These are phyloP conservation scores for Fusarium scirpi DNA, from an alignment of 2,329 filamentous ascomycete genomes.

Conservation along the genomic window DNA sequence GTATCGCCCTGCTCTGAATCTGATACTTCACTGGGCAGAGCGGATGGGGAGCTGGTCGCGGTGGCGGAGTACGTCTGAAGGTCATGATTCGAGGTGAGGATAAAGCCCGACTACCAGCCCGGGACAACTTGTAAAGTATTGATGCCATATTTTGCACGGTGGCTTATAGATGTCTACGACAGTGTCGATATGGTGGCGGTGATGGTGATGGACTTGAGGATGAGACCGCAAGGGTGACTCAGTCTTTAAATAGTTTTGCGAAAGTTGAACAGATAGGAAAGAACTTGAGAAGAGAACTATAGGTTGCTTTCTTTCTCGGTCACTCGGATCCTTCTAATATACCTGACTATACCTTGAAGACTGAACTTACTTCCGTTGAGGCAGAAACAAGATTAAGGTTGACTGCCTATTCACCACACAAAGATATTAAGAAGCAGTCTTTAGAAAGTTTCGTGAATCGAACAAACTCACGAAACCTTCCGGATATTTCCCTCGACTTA, in stretches of 20 bases:
- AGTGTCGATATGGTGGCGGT: not conserved
- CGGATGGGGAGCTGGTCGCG: not conserved
- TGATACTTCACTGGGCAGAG: not conserved
- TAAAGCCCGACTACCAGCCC: not conserved
- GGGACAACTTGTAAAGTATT: not conserved
- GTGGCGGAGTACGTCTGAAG: not conserved
- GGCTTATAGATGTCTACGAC: not conserved
- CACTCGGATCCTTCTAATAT: not conserved
- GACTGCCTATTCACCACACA: not conserved
- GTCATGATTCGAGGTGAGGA: too few species aligned
- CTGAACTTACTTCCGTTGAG: not conserved
- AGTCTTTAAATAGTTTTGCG: not conserved
- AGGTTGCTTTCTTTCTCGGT: not conserved
- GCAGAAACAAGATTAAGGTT: not conserved
- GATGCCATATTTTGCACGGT: not conserved
- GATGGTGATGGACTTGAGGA: not conserved
- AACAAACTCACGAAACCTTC: not conserved
- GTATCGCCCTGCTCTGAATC: not conserved
- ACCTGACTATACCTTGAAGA: not conserved
- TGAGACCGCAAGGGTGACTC: not conserved
- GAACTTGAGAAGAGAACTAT: not conserved
- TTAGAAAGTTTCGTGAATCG: not conserved
- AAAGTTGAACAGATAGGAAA: not conserved
- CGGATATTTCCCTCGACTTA: not conserved
- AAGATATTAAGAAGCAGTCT: not conserved